phyloP scores from a whole-genome alignment of 176 grass and related monocot species.

The Olyra latifolia region DNA sequence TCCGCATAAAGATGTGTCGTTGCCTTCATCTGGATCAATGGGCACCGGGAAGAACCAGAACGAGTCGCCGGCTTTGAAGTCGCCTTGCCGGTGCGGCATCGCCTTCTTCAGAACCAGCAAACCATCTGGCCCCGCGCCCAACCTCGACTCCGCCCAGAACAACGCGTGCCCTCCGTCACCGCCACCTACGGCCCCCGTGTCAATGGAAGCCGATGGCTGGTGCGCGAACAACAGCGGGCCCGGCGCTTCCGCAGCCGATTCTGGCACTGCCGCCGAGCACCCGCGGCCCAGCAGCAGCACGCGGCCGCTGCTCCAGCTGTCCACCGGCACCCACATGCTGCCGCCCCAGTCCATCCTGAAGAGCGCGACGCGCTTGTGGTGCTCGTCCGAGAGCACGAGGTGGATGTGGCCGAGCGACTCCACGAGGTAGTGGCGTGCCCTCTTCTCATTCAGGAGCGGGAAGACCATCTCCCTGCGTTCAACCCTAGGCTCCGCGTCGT shows the following conservation, averaged over 20 bases:
- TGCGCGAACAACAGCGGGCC: conserved; percentile 33
- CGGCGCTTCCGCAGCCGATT: neutral
- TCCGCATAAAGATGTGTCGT: no score
- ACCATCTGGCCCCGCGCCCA: neutral
- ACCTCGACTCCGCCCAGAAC: conserved; percentile 45
- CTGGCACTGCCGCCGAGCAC: no score
- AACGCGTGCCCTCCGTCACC: neutral
- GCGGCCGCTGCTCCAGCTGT: neutral
- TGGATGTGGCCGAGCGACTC: conserved; percentile 38
- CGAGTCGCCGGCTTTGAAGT: conserved; percentile 30
- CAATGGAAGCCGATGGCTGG: conserved; percentile 14
- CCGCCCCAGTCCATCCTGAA: conserved; percentile 34
- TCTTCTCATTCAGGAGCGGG: neutral
- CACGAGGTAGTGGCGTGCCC: conserved; percentile 35
- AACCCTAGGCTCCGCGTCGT: conserved; percentile 26
- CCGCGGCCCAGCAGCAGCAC: conserved; percentile 48
- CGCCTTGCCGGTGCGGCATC: conserved; percentile 31
- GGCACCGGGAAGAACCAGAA: conserved; percentile 63
- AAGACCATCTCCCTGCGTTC: conserved; percentile 37
- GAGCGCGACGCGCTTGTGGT: conserved; percentile 22
- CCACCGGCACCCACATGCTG: conserved; percentile 5
- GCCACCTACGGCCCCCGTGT: neutral
- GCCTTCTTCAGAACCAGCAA: conserved; percentile 36
- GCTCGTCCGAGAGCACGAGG: conserved; percentile 49
- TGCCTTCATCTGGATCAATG: conserved; percentile 37